Evolutionary conservation across 1,139 yeast genomes (phyloP), one percentile per base, ranked within the genome.

Genomic region (Magnusiomyces paraingens): DNA sequence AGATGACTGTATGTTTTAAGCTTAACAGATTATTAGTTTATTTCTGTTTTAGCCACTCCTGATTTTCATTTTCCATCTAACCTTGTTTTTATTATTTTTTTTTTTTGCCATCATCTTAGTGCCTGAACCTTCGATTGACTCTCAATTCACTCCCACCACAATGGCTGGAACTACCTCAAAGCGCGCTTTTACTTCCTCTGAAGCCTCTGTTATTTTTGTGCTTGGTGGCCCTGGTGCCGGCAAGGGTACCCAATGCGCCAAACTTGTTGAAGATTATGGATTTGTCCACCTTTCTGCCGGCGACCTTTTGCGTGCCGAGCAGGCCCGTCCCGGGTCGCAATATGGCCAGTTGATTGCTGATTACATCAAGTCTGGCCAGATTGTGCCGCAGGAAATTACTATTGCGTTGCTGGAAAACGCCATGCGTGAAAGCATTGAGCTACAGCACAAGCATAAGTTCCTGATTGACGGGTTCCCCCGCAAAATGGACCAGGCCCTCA

Each of bases 401-500:
- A 78, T 93, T 62, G 93, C 90, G 0, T 74, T 93, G 58, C 77
- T 93, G 64, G 82, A 85, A 63, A 84, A 86, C 60, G 96, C 97
- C 14, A 90, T 93, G 71, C 66, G 73, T 51, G 84, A 79, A 42
- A 73, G 78, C 52, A 61, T 68, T 49, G 39, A 29, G 17, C 35
- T 35, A 12, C 95, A 94, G 1, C 76, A 77, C 55, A 76, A 77
- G 55, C 72, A 72, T 21, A 76, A 77, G 60, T 93, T 91, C 69
- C 74, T 93, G 64, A 82, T 93, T 54, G 99, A 93, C 69, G 99
- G 99, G 1, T 93, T 93, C 80, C 99, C 99, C 46, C 81, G 99
- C 69, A 90, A 91, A 70, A 91, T 93, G 98, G 99, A 93, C 72
- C 99, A 93, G 73, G 98, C 98, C 0, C 58, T 86, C 51, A 87